phyloP scores from a whole-genome alignment of 441 rosid species.

The Rhodomyrtus psidioides region DNA sequence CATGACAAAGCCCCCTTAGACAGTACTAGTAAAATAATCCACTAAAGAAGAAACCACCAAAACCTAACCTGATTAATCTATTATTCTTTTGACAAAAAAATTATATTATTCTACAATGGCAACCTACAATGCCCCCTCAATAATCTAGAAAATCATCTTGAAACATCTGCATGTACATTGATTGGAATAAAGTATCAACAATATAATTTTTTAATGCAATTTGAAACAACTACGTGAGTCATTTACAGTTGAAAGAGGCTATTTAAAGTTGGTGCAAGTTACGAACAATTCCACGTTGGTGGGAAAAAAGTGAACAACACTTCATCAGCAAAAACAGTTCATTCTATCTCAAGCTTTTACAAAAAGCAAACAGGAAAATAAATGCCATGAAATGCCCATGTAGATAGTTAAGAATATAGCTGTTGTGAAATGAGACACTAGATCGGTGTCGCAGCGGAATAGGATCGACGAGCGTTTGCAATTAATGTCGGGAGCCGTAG shows the following conservation, averaged over 20 bases:
- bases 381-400: no score
- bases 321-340: not conserved
- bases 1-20: not conserved
- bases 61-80: not conserved
- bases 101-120: not conserved
- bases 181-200: not conserved
- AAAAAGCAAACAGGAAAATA: not conserved
- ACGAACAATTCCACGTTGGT: not conserved
- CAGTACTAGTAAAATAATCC: not conserved
- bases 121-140: not conserved
- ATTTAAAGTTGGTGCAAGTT: not conserved
- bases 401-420: no score
- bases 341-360: not conserved
- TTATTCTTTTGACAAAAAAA: not conserved
- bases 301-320: not conserved
- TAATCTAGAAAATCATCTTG: not conserved
- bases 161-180: not conserved
- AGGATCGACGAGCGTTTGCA: no score
- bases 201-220: not conserved
- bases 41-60: not conserved
- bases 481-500: no score
- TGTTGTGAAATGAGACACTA: no score
- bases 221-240: not conserved
- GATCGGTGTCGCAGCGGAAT: no score
- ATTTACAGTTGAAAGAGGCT: not conserved